phyloP scores from a whole-genome alignment of 306 rosid species.

The Pyrus betulifolia region DNA sequence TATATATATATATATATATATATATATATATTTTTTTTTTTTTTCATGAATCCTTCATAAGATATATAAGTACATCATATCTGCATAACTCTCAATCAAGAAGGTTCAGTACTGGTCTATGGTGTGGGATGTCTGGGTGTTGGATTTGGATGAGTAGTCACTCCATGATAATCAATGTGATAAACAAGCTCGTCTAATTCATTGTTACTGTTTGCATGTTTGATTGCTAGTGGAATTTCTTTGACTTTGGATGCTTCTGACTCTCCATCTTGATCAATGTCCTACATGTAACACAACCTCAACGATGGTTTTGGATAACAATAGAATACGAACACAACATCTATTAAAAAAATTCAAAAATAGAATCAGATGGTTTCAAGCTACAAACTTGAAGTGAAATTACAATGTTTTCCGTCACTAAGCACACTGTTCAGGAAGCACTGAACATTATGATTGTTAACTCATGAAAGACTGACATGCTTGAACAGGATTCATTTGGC shows the following conservation, averaged over 20 bases:
- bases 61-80: conserved; percentile 22
- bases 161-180: conserved; percentile 87
- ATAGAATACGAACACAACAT: neutral
- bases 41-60: neutral
- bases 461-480: neutral
- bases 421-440: neutral
- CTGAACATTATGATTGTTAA: neutral
- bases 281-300: conserved; percentile 45
- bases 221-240: conserved; percentile 27
- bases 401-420: neutral
- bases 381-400: neutral
- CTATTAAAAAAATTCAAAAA: neutral
- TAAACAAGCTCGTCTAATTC: conserved; percentile 46
- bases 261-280: conserved; percentile 29
- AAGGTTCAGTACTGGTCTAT: conserved; percentile 25
- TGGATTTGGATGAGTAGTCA: conserved; percentile 77
- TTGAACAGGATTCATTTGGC: neutral
- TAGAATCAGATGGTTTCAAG: neutral
- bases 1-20: conserved; percentile 6
- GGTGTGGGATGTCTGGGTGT: conserved; percentile 80
- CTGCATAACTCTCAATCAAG: conserved; percentile 15
- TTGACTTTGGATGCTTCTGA: conserved; percentile 15
- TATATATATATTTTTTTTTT: neutral
- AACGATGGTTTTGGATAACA: neutral
- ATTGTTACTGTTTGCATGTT: conserved; percentile 23